Conservation (phyloP, 2,329 filamentous ascomycete genomes). For the Penicillium sp. region DNA sequence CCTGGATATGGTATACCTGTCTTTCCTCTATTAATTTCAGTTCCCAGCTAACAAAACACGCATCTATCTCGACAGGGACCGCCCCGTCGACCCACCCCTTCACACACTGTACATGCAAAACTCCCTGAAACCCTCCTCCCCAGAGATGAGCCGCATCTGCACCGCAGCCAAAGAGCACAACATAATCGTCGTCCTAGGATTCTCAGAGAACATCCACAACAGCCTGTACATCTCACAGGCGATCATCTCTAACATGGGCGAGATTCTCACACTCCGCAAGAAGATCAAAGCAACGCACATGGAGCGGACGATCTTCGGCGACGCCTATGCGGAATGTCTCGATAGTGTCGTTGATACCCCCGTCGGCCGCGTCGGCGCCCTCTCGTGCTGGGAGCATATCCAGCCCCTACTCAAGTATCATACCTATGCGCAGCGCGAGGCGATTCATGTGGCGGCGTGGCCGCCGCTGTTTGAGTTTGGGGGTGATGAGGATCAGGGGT, state of each 20-base stretch:
- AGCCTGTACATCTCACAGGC: slow-evolving; percentile 55
- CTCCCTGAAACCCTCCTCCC: slow-evolving; percentile 33
- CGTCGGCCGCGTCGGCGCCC: slow-evolving; percentile 48
- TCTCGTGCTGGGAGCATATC: slow-evolving; percentile 59
- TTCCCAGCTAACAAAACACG: background rate
- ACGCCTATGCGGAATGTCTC: slow-evolving; percentile 47
- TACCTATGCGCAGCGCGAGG: slow-evolving; percentile 49
- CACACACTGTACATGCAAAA: slow-evolving; percentile 40
- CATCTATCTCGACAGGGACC: slow-evolving; percentile 31
- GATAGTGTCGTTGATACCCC: slow-evolving; percentile 45
- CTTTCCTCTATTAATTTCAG: background rate
- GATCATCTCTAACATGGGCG: slow-evolving; percentile 50
- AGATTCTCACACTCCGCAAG: slow-evolving; percentile 47
- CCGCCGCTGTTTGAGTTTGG: slow-evolving; percentile 36
- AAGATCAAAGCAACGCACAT: slow-evolving; percentile 62
- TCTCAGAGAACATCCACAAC: slow-evolving; percentile 46
- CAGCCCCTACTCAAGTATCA: slow-evolving; percentile 58
- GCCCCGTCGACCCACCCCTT: slow-evolving; percentile 37
- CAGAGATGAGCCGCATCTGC: slow-evolving; percentile 46
- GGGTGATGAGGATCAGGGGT: background rate
- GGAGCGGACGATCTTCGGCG: slow-evolving; percentile 58
- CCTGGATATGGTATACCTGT: slow-evolving; percentile 46
- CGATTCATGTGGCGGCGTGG: slow-evolving; percentile 57
- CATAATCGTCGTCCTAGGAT: slow-evolving; percentile 53
- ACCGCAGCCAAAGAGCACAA: slow-evolving; percentile 35